Conservation (phyloP, 1,284 basidiomycete genomes). For the Taiwanofungus camphoratus region DNA sequence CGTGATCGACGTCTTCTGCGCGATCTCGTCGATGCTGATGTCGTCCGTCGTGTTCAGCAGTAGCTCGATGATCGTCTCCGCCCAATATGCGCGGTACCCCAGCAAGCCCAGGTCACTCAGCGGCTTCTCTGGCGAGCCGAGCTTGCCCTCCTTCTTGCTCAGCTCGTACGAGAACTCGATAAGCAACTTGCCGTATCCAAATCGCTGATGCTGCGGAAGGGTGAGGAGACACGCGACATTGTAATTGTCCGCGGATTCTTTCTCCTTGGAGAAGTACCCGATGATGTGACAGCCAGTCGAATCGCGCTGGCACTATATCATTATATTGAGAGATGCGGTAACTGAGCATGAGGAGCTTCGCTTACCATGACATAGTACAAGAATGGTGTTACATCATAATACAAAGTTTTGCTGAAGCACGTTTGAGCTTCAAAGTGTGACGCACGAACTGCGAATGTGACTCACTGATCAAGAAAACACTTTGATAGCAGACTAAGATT, state of each 20-base stretch:
- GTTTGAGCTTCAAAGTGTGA: too few relatives aligned
- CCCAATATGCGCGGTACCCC: slow-evolving; percentile 96
- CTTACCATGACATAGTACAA: slow-evolving; percentile 97
- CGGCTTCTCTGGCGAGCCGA: slow-evolving; percentile 97
- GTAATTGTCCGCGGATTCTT: slow-evolving; percentile 96
- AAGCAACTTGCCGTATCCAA: slow-evolving; percentile 91
- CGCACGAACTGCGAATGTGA: too few relatives aligned
- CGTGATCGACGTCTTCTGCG: slow-evolving; percentile 94
- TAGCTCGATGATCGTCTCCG: slow-evolving; percentile 92
- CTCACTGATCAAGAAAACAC: slow-evolving; percentile 95
- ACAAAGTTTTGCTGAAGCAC: slow-evolving; percentile 85
- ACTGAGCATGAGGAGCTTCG: slow-evolving; percentile 4
- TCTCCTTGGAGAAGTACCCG: slow-evolving; percentile 99
- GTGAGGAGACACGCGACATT: slow-evolving; percentile 99
- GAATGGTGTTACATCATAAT: slow-evolving; percentile 99
- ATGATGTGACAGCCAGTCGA: slow-evolving; percentile 90
- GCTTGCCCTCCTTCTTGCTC: slow-evolving; percentile 92
- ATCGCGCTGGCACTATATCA: slow-evolving; percentile 72
- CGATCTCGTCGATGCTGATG: slow-evolving; percentile 95
- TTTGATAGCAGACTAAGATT: slow-evolving; percentile 96
- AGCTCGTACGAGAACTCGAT: slow-evolving; percentile 99
- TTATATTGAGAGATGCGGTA: slow-evolving; percentile 14
- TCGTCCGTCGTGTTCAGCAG: slow-evolving; percentile 73
- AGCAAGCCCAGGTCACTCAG: slow-evolving; percentile 92
- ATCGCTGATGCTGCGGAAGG: slow-evolving; percentile 94